A percentile compares a stretch with the other conserved stretches of the same genome.
Conservation (phyloP, 495 filamentous ascomycete species). For the Immersiella caudata region DNA sequence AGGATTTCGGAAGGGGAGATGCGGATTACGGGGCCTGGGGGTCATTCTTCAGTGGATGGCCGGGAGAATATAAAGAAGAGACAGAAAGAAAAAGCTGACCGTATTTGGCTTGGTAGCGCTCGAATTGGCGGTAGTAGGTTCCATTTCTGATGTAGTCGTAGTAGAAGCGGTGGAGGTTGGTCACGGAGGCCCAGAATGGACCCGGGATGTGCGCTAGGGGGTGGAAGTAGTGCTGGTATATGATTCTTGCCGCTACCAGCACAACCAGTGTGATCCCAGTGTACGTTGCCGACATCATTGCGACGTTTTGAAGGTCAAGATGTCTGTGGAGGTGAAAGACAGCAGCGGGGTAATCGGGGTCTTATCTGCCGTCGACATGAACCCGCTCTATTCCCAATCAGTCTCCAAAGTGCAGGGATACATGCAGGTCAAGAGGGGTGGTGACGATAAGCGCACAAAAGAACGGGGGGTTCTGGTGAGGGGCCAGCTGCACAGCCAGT, state of each 20-base stretch:
- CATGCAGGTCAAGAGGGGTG: no score
- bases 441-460: no score
- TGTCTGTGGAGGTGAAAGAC: no score
- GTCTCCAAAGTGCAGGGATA: no score
- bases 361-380: no score
- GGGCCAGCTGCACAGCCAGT: no score
- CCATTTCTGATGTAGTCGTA: slow-evolving; percentile 19
- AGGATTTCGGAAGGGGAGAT: slow-evolving; percentile 44
- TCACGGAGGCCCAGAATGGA: slow-evolving; percentile 16
- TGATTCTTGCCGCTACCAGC: not conserved
- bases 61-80: not conserved
- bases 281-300: not conserved
- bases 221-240: slow-evolving; percentile 9
- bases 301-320: no score
- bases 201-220: slow-evolving; percentile 18
- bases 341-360: no score
- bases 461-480: no score
- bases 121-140: not conserved
- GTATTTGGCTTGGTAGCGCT: slow-evolving; percentile 9
- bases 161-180: slow-evolving; percentile 12
- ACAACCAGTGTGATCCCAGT: not conserved
- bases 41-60: not conserved
- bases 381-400: no score
- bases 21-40: slow-evolving; percentile 36
- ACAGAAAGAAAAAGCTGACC: not conserved